These are phyloP conservation scores for Xylaria sp. DNA, from an alignment of 2,329 filamentous ascomycete genomes.

Conservation along the genomic window DNA sequence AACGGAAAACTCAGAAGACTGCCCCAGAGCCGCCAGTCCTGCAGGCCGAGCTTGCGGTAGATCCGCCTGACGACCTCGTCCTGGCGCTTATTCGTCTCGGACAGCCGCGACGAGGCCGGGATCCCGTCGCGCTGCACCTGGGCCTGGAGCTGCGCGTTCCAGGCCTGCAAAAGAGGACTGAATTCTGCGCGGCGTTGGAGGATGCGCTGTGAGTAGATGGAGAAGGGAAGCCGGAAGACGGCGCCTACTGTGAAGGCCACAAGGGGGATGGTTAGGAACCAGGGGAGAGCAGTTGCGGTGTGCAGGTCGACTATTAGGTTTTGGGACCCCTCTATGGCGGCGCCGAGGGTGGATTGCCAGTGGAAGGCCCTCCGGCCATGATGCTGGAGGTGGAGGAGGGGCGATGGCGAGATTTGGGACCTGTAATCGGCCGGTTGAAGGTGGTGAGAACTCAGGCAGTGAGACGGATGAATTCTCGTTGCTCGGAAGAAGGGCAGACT, in stretches of 20 bases:
- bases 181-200: conserved; percentile 48
- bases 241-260: conserved; percentile 60
- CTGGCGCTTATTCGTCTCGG: conserved; percentile 49
- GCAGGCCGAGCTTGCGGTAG: conserved; percentile 54
- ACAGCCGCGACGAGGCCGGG: conserved; percentile 9
- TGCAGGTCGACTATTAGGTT: conserved; percentile 59
- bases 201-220: conserved; percentile 53
- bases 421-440: not conserved
- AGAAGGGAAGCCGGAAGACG: conserved; percentile 60
- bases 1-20: conserved; percentile 58
- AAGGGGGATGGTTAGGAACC: conserved; percentile 66
- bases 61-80: conserved; percentile 41
- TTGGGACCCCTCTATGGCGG: conserved; percentile 53
- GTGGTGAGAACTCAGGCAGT: not conserved
- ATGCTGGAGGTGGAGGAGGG: not conserved
- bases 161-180: conserved; percentile 50
- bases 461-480: not conserved
- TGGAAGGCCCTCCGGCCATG: conserved; percentile 48
- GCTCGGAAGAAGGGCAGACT: conserved; percentile 14
- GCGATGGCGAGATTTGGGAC: not conserved
- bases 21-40: conserved; percentile 60
- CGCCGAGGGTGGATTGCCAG: conserved; percentile 48
- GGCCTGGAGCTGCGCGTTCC: conserved; percentile 47
- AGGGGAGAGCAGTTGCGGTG: conserved; percentile 57
- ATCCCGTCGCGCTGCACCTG: conserved; percentile 40